Base-by-base conservation (phyloP, 495 filamentous ascomycete species). In the Podospora conica region DNA sequence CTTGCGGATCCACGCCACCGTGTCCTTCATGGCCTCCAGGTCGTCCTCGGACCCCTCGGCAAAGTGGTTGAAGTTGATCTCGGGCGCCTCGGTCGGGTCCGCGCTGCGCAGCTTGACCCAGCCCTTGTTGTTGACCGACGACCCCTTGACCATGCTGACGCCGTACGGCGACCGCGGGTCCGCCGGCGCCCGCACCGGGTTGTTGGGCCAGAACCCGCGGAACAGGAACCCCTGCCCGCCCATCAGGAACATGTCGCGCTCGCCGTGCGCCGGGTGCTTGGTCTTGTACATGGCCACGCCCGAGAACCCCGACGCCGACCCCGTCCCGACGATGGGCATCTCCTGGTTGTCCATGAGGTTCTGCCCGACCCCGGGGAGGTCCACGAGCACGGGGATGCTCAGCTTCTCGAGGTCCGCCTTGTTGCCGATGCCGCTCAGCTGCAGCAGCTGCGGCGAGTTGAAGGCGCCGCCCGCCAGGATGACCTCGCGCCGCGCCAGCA, bases 271-370 rank as follows among this genome's bases (percentile, higher is more conserved):
- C 20, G 75, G 68, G 67, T 77, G 74, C 31, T 67, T 69, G 60
- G 73, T 75, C 65, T 73, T 75, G 67, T 69, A 68, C 75, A 76
- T 77, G 65, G 75, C 70, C 9, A 76, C 73, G 15, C 70, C 71
- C 4, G 73, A 67, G 15, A 61, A 68, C 15, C 75, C 75, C 40
- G 22, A 27, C 73, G 20, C 54, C 75, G 21, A 63, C 7, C 75
- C 73, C 8, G 68, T 66, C 22, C 73, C 75, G 55, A 75, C 67
- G 65, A 75, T 74, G 29, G 74, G 73, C 67, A 75, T 74, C 65
- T 78, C 77, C 63, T 78, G 77, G 63, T 86, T 84, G 61, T 87
- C 85, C 71, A 82, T 81, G 1, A 87, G 76, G 53, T 84, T 85
- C 69, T 80, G 80, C 1, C 84, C 84, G 0, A 86, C 85, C 5